Evolutionary conservation across 352 stramenopile genomes (phyloP).

Genomic region (Hyaloperonospora arabidopsidis): DNA sequence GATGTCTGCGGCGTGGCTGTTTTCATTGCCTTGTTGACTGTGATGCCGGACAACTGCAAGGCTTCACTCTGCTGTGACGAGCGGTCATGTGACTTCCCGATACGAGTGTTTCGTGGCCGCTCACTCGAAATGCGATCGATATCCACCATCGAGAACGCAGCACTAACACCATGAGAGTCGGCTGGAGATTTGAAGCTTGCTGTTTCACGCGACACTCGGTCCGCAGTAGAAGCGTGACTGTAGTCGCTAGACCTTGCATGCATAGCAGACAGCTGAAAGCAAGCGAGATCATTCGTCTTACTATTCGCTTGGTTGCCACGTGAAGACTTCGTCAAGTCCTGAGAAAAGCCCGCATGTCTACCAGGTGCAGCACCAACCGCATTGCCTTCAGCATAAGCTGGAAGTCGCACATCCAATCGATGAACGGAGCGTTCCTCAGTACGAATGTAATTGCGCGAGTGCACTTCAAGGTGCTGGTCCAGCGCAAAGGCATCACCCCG

Average conservation of each 20-base stretch:
- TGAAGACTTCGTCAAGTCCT: constrained; percentile 13
- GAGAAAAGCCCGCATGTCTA: constrained; percentile 13
- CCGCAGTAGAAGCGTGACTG: constrained; percentile 1
- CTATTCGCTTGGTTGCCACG: constrained; percentile 13
- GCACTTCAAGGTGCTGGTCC: constrained; percentile 16
- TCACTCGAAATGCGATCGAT: constrained; percentile 42
- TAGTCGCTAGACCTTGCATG: constrained; percentile 17
- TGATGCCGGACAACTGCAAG: constrained; percentile 7
- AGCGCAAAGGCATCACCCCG: constrained; percentile 16
- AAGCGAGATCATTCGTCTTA: constrained; percentile 14
- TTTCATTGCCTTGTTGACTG: constrained; percentile 18
- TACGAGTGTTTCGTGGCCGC: constrained; percentile 10
- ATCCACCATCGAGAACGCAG: constrained; percentile 59
- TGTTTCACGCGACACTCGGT: constrained; percentile 21
- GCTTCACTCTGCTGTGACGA: constrained; percentile 18
- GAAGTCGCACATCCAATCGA: constrained; percentile 13
- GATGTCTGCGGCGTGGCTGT: constrained; percentile 13
- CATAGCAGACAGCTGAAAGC: constrained; percentile 21
- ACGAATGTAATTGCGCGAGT: constrained; percentile 16
- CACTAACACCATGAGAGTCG: constrained; percentile 15
- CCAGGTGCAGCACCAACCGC: not conserved
- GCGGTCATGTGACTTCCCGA: constrained; percentile 16
- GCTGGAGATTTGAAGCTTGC: constrained; percentile 23
- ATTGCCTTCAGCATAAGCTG: constrained; percentile 5
- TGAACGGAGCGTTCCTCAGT: constrained; percentile 22